Percentiles rank a stretch among this genome's conserved stretches.
phyloP scores from a whole-genome alignment of 78 protist genomes.

The Dictyostelium firmibasis region DNA sequence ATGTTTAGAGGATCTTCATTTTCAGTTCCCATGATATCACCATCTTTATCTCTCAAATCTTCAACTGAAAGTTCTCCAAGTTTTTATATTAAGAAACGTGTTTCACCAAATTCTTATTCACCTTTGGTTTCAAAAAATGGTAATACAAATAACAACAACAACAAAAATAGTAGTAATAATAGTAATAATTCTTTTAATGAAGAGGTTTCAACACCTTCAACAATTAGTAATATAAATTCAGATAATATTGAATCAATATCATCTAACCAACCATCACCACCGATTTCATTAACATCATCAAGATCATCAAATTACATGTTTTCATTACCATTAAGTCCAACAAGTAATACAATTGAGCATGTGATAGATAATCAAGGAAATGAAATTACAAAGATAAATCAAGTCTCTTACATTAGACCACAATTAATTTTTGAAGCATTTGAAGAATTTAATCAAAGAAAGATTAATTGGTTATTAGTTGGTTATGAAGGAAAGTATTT shows the following conservation, averaged over 20 bases:
- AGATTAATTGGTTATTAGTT: constrained; percentile 41
- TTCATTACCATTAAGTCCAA: neutral
- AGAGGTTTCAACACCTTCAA: neutral
- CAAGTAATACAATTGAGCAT: neutral
- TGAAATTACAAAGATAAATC: neutral
- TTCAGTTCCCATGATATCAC: neutral
- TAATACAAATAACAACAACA: neutral
- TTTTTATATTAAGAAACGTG: neutral
- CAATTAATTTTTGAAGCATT: neutral
- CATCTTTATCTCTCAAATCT: neutral
- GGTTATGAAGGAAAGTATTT: neutral
- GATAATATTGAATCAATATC: neutral
- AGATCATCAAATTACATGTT: neutral
- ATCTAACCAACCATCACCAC: neutral
- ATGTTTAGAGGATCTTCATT: neutral
- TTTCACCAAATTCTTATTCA: neutral
- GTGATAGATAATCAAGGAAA: neutral
- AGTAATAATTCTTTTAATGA: neutral
- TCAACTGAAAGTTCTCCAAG: neutral
- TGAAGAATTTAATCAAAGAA: neutral
- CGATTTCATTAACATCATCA: neutral
- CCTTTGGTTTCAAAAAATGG: neutral
- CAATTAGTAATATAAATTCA: neutral
- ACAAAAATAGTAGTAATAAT: neutral
- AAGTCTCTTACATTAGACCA: neutral